Conservation (phyloP, 2,329 filamentous ascomycete genomes). For the Aspergillus intermedius region DNA sequence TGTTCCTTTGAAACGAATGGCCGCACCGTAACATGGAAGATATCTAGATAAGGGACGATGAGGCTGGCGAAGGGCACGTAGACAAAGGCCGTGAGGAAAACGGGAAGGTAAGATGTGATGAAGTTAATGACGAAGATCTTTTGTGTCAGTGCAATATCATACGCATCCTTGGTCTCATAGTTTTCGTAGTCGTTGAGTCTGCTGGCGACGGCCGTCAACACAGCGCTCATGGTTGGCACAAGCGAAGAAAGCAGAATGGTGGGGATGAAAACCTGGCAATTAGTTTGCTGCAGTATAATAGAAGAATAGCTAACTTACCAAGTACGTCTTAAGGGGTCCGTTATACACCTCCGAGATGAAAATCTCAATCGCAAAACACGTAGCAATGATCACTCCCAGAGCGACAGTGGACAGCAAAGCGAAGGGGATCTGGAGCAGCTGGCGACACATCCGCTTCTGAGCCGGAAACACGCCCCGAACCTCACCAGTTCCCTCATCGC, state of each 20-base stretch:
- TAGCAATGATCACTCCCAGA: conserved; percentile 79
- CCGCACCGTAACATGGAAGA: conserved; percentile 73
- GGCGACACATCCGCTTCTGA: conserved; percentile 68
- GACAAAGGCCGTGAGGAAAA: conserved; percentile 86
- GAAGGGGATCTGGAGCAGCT: conserved; percentile 84
- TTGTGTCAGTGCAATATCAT: conserved; percentile 76
- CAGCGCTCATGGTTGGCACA: conserved; percentile 70
- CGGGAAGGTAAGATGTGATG: conserved; percentile 87
- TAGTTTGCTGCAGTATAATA: neutral
- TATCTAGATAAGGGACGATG: conserved; percentile 79
- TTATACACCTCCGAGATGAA: conserved; percentile 94
- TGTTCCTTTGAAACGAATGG: conserved; percentile 71
- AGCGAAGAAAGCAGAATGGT: conserved; percentile 77
- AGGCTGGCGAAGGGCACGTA: conserved; percentile 87
- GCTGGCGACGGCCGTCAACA: conserved; percentile 77
- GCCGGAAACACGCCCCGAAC: conserved; percentile 69
- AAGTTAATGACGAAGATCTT: conserved; percentile 99
- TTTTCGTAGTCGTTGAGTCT: conserved; percentile 80
- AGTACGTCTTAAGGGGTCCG: conserved; percentile 77
- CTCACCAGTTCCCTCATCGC: conserved; percentile 80
- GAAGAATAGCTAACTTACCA: conserved; percentile 51
- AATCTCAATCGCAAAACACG: conserved; percentile 90
- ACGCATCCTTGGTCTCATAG: conserved; percentile 78
- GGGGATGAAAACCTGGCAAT: conserved; percentile 68
- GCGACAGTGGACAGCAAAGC: conserved; percentile 66